phyloP scores from a whole-genome alignment of 257 asterid genomes.

The Scutellaria baicalensis region DNA sequence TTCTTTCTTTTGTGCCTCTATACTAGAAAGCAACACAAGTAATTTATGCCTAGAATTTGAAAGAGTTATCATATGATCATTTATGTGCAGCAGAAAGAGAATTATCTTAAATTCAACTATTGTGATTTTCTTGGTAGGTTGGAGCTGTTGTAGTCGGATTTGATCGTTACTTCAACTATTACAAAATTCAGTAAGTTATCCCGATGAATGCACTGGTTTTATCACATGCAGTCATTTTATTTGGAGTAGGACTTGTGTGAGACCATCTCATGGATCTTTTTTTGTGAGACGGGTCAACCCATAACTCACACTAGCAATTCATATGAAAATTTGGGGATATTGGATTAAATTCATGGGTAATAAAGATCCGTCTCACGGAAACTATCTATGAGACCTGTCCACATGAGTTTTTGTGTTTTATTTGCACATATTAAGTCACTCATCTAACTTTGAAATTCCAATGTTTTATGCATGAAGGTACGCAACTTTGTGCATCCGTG shows the following conservation, averaged over 20 bases:
- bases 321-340: no score
- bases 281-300: no score
- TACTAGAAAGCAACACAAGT: not conserved
- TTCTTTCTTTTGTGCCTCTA: slow-evolving; percentile 12
- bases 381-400: no score
- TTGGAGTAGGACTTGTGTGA: no score
- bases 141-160: slow-evolving; percentile 99
- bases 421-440: not conserved
- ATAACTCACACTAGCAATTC: no score
- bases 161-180: slow-evolving; percentile 95
- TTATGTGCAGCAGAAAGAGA: not conserved
- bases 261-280: no score
- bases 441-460: not conserved
- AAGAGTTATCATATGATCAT: not conserved
- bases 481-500: slow-evolving; percentile 93
- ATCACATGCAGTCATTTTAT: no score
- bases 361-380: no score
- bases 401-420: no score
- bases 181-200: slow-evolving; percentile 85
- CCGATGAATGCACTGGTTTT: not conserved
- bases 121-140: slow-evolving; percentile 42
- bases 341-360: no score
- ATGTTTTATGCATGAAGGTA: slow-evolving; percentile 51
- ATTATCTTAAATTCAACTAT: not conserved
- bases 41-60: not conserved